Conservation (phyloP, 371 early-diverging fungal genomes). For the Mortierella sp. region DNA sequence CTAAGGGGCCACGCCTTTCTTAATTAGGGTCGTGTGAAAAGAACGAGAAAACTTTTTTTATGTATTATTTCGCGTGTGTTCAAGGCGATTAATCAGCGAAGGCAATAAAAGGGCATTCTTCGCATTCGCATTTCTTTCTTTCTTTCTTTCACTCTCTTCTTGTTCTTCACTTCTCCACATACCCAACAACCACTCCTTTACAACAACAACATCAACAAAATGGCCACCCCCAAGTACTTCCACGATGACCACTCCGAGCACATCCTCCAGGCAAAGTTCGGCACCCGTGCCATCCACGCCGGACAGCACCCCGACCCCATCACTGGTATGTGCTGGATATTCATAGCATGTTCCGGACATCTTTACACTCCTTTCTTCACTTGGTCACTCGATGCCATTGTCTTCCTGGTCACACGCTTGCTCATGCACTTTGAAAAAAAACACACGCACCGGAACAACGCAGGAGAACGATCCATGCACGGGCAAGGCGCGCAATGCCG, state of each 20-base stretch:
- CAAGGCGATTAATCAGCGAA: background rate
- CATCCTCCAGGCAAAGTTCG: constrained; percentile 68
- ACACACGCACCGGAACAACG: too few species aligned
- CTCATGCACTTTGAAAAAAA: background rate
- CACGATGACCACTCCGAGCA: constrained; percentile 54
- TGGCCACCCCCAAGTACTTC: constrained; percentile 47
- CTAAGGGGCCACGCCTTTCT: background rate
- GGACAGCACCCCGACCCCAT: constrained; percentile 89
- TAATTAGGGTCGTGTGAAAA: constrained; percentile 4
- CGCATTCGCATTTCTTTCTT: background rate
- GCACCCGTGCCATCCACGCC: constrained; percentile 94
- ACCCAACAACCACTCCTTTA: background rate
- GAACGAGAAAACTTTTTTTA: background rate
- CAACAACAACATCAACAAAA: constrained; percentile 14
- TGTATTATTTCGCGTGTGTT: background rate
- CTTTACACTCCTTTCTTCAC: background rate
- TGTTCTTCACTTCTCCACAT: background rate
- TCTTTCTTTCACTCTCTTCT: too few species aligned
- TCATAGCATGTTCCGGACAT: background rate
- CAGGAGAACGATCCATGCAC: background rate
- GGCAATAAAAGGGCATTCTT: background rate
- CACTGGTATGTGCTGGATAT: constrained; percentile 71
- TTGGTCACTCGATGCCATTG: background rate
- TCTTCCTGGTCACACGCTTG: background rate
- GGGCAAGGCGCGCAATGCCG: background rate